These are phyloP conservation scores for Penicillium nordicum DNA, from an alignment of 2,329 filamentous ascomycete genomes.

Conservation along the genomic window DNA sequence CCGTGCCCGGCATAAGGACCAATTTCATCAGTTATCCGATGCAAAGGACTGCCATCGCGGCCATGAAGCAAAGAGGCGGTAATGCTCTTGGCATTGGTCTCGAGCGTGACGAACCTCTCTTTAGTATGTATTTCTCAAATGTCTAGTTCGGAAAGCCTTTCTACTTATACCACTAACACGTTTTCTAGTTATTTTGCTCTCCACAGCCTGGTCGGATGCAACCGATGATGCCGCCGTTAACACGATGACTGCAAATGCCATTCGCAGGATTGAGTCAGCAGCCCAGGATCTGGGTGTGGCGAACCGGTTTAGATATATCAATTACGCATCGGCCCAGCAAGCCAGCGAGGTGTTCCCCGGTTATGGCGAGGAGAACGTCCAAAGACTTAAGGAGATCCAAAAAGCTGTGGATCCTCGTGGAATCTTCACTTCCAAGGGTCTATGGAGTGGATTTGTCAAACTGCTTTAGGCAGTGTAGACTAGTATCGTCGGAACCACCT, in stretches of 20 bases:
- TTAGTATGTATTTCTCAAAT: constrained; percentile 4
- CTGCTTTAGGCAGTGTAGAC: not conserved
- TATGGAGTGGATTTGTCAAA: constrained; percentile 15
- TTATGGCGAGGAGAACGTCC: constrained; percentile 37
- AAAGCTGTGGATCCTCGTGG: constrained; percentile 38
- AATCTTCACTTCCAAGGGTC: constrained; percentile 29
- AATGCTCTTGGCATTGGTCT: constrained; percentile 21
- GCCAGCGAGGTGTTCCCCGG: constrained; percentile 36
- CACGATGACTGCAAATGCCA: constrained; percentile 10
- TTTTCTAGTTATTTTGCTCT: constrained; percentile 11
- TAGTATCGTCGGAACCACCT: too few species aligned
- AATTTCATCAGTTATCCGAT: constrained; percentile 16
- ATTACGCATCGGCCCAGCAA: constrained; percentile 37
- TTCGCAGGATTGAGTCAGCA: constrained; percentile 11
- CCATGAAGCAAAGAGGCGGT: constrained; percentile 17
- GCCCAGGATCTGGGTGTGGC: constrained; percentile 24
- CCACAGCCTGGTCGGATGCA: constrained; percentile 9
- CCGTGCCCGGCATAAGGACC: constrained; percentile 4
- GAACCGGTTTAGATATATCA: constrained; percentile 40
- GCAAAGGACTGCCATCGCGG: constrained; percentile 8
- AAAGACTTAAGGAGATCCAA: constrained; percentile 31
- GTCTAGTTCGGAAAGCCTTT: too few species aligned
- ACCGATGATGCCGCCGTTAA: constrained; percentile 7
- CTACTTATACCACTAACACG: not conserved
- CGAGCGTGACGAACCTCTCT: constrained; percentile 11